Evolutionary conservation across 257 asterid species (phyloP), one percentile per base, ranked within the genome.

Genomic region (Fraxinus excelsior): DNA sequence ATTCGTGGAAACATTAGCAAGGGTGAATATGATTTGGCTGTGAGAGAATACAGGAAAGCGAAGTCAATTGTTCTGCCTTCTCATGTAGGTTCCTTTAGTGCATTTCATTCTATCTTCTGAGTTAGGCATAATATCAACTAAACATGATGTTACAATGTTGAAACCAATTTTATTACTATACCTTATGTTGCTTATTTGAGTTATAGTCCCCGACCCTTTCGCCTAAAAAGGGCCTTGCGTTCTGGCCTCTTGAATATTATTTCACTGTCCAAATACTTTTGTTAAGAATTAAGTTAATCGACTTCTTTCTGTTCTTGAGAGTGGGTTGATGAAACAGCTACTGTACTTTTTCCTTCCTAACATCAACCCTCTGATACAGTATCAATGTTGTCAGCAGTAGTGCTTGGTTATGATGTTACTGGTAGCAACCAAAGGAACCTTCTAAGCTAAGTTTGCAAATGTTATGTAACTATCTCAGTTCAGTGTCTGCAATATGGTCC

Each of bases 21-120:
- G 88, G 98, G 98, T 67, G 98, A 93, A 89, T 93, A 91, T 83
- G 99, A 95, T 87, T 88, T 95, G 88, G 99, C 99, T 58, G 98
- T 95, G 71, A 86, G 99, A 85, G 99, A 95, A 85, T 95, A 91
- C 88, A 89, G 97, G 78, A 95, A 95, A 91, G 99, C 98, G 19
- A 95, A 93, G 90, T 95, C 99, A 21, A 95, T 95, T 80, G 97
- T 91, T 78, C 96, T 95, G 80, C 99, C 99, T 85, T 93, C 99
- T 80, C 99, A 95, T 85, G 99, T 95, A 91, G 34, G 68, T 62
- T 26, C 35, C 68, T 10, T 62, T 26, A 19, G 26, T n/a, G 12
- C 26, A 56, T 56, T 13, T 26, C 68, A 4, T 62, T 62, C 68
- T 12, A 25, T 60, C 19, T 62, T 26, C 18, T 12, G n/a, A 26